phyloP scores from a whole-genome alignment of 495 filamentous ascomycete genomes.

The Aspergillus steynii region DNA sequence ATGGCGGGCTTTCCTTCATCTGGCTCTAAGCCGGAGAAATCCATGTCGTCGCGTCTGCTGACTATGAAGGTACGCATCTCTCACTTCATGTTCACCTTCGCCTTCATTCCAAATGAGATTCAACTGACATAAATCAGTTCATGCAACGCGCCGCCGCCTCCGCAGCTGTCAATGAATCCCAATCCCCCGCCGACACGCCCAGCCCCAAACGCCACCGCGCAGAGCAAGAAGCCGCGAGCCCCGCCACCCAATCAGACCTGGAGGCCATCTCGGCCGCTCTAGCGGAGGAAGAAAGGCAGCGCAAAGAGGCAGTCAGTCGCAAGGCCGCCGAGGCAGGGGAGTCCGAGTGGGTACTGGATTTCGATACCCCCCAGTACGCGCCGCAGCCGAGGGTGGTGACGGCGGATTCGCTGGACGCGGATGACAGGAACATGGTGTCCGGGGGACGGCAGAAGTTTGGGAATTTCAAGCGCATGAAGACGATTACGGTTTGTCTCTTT shows the following conservation, averaged over 20 bases:
- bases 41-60: constrained; percentile 84
- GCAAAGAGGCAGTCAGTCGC: constrained; percentile 66
- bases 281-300: constrained; percentile 72
- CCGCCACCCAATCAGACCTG: constrained; percentile 37
- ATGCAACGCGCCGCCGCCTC: constrained; percentile 88
- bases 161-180: constrained; percentile 40
- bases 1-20: constrained; percentile 35
- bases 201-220: constrained; percentile 47
- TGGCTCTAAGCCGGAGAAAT: constrained; percentile 56
- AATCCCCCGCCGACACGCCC: constrained; percentile 38
- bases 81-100: background rate
- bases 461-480: constrained; percentile 42
- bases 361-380: constrained; percentile 26
- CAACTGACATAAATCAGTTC: constrained; percentile 54
- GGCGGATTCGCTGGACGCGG: constrained; percentile 40
- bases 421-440: constrained; percentile 28
- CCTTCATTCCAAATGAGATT: background rate
- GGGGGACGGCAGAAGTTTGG: constrained; percentile 43
- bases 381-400: constrained; percentile 34
- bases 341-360: constrained; percentile 78
- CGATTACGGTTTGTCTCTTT: constrained; percentile 18
- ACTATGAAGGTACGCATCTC: constrained; percentile 74
- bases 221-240: constrained; percentile 33
- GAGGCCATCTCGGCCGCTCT: constrained; percentile 70
- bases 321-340: constrained; percentile 77